Evolutionary conservation across 352 stramenopile species (phyloP), one percentile per base, ranked within the genome.

Genomic region (Pythium grandisporangium): DNA sequence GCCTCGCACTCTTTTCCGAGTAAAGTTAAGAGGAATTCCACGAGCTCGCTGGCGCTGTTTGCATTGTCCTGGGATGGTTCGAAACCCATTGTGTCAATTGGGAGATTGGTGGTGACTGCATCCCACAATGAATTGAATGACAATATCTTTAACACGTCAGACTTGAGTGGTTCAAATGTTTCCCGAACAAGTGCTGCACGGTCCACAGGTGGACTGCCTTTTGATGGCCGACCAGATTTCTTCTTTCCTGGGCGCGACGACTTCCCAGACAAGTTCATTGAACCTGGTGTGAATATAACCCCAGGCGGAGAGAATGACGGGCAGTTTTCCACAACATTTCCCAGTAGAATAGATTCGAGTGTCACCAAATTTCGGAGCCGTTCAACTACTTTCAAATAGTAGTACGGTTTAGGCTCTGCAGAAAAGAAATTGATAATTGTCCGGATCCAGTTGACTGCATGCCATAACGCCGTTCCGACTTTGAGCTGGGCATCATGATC

Each of bases 361-460:
- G 61, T 23, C 2, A 65, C 47, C 2, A 75, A 37, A 25, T 79
- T 66, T 34, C 66, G 52, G 12, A 82, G 58, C 1, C 69, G 69
- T 39, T 73, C 42, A 4, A 61, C 35, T 4, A 77, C 61, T 30
- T 66, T 74, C 5, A 8, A 33, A 12, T 43, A 38, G 20, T 70
- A 66, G 21, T 61, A 70, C 2, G 64, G 38, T 14, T 37, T 47
- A 16, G 26, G 48, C 25, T 80, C 60, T 41, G 30, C 43, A 3
- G 60, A 51, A 39, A 80, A 82, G 16, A 75, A 79, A 16, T 73
- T 76, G 19, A 84, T 27, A 16, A 84, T 58, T 17, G 66, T 54
- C 33, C 71, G 68, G n/a, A 76, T 63, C 71, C 71, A 84, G 21
- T 82, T 81, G 30, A 82, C 52, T 5, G 66, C 48, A 37, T 80